phyloP scores from a whole-genome alignment of 2,329 filamentous ascomycete species.

The Aspergillus candidus region DNA sequence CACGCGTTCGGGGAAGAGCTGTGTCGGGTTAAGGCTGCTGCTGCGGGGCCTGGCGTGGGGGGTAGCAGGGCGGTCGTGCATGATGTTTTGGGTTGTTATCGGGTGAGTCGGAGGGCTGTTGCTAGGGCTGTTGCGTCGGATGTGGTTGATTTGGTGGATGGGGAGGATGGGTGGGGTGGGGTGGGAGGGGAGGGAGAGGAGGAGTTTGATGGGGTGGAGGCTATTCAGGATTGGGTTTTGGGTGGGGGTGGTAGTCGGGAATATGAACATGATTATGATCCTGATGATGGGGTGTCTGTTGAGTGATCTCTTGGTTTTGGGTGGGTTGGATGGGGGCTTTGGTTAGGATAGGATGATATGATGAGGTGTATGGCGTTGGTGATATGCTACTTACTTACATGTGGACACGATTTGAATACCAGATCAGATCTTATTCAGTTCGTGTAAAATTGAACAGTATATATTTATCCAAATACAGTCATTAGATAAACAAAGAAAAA shows the following conservation, averaged over 20 bases:
- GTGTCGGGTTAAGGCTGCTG: conserved; percentile 28
- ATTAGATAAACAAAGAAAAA: no score
- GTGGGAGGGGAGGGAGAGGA: conserved; percentile 8
- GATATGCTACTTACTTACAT: no score
- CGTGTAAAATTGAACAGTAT: no score
- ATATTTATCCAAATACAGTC: no score
- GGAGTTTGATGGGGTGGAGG: conserved; percentile 27
- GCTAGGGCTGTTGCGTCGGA: conserved; percentile 21
- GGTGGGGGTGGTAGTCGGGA: conserved; percentile 5
- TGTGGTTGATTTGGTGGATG: conserved; percentile 11
- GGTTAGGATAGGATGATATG: background rate
- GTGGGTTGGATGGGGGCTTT: background rate
- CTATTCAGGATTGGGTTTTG: conserved; percentile 23
- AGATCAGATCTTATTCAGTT: no score
- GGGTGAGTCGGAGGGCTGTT: conserved; percentile 28
- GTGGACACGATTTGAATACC: no score
- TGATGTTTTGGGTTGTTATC: conserved; percentile 25
- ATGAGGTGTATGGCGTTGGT: no score
- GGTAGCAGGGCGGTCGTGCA: conserved; percentile 17
- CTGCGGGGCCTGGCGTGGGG: conserved; percentile 16
- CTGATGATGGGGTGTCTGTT: conserved; percentile 21
- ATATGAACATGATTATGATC: conserved; percentile 11
- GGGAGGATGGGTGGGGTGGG: conserved; percentile 12
- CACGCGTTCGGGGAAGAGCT: conserved; percentile 30
- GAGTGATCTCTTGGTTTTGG: conserved; percentile 14